Conservation (phyloP, 805 yeast genomes). For the Zygosaccharomyces gambellarensis region DNA sequence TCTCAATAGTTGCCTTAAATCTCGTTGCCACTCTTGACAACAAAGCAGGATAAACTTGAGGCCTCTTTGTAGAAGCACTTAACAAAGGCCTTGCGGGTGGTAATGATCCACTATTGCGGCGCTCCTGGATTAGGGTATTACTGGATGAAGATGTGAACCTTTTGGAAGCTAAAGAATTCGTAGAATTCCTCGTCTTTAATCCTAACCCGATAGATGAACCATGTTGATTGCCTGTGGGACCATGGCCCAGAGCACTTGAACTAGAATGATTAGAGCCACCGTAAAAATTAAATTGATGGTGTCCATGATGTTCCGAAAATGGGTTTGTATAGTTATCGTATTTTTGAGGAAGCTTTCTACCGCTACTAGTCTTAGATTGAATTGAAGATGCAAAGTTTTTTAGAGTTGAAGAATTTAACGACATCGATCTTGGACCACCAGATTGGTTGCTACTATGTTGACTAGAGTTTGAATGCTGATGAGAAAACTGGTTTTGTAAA, state of each 20-base stretch:
- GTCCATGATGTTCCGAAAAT: conserved; percentile 18
- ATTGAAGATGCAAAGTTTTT: conserved; percentile 31
- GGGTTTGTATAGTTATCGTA: conserved; percentile 33
- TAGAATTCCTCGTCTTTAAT: conserved; percentile 43
- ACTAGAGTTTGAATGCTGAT: conserved; percentile 14
- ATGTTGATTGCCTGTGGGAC: conserved; percentile 10
- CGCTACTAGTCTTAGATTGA: conserved; percentile 39
- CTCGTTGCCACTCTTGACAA: conserved; percentile 77
- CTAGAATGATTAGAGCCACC: conserved; percentile 7
- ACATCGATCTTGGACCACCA: conserved; percentile 31
- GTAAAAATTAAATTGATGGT: conserved; percentile 10
- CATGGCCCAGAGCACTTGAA: conserved; percentile 4
- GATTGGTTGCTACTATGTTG: conserved; percentile 9
- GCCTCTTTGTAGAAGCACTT: conserved; percentile 41
- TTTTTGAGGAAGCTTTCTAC: conserved; percentile 45
- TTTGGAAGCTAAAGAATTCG: conserved; percentile 36
- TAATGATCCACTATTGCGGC: conserved; percentile 28
- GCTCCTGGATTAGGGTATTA: conserved; percentile 15
- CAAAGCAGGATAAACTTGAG: conserved; percentile 84
- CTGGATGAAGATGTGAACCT: conserved; percentile 37
- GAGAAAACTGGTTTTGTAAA: conserved; percentile 17
- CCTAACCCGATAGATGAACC: conserved; percentile 33
- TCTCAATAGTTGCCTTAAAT: conserved; percentile 62
- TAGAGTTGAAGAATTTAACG: conserved; percentile 34
- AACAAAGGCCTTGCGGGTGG: conserved; percentile 44